A percentile compares a stretch with the other conserved stretches of the same genome.
These are phyloP conservation scores for Nitzschia sp. DNA, from an alignment of 108 stramenopile species.

Conservation along the genomic window DNA sequence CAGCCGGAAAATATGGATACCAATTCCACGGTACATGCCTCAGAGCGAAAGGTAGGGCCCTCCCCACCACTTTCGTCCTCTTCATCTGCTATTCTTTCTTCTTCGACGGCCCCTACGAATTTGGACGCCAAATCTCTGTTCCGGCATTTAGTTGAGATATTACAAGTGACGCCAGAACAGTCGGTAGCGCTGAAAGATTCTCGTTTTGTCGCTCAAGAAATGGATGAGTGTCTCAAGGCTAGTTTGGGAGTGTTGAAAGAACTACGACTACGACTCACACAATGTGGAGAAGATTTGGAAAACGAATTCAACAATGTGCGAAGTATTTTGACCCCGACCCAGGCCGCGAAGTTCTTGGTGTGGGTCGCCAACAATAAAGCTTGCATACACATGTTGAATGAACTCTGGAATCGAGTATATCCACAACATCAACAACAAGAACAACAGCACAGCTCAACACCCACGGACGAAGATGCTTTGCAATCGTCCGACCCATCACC, in stretches of 20 bases:
- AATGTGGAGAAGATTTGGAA: constrained; percentile 75
- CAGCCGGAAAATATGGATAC: neutral
- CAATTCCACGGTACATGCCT: neutral
- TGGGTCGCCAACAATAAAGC: constrained; percentile 92
- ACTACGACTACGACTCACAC: constrained; percentile 47
- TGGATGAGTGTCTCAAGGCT: constrained; percentile 59
- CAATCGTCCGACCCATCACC: neutral
- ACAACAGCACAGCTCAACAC: too few species aligned
- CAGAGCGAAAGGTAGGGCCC: neutral
- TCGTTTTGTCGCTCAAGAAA: constrained; percentile 69
- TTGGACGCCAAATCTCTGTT: constrained; percentile 51
- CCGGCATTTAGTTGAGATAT: constrained; percentile 34
- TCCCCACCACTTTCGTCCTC: neutral
- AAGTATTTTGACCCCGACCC: constrained; percentile 78
- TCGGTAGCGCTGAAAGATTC: constrained; percentile 64
- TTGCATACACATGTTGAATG: constrained; percentile 95
- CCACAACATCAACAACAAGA: constrained; percentile 10
- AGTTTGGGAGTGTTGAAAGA: constrained; percentile 54
- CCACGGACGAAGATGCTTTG: neutral
- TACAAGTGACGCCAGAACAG: constrained; percentile 67
- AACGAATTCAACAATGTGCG: constrained; percentile 82
- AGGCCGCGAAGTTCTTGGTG: constrained; percentile 92
- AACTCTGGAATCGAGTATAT: constrained; percentile 80
- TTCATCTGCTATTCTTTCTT: constrained; percentile 1
- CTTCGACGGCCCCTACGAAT: neutral